Conservation (phyloP, 768 basidiomycete species). For the Boletus coccyginus region DNA sequence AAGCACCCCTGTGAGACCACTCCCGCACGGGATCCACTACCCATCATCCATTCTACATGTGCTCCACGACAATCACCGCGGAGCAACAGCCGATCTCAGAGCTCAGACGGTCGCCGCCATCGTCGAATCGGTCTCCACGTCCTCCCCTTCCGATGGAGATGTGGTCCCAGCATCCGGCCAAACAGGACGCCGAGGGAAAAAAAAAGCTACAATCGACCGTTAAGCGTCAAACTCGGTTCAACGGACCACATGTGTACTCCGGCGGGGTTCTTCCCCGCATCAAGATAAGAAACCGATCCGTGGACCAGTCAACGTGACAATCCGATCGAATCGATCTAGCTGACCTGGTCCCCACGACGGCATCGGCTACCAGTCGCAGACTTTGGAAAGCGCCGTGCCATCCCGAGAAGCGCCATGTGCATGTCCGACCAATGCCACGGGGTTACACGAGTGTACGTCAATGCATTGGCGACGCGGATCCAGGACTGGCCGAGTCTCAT, state of each 20-base stretch:
- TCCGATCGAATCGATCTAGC: background rate
- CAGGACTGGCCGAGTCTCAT: background rate
- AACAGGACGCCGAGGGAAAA: background rate
- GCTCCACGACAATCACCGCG: background rate
- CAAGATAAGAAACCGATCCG: background rate
- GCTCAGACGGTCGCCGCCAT: background rate
- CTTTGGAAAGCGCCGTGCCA: background rate
- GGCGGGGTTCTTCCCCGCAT: background rate
- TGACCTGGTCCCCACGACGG: background rate
- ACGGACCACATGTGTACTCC: background rate
- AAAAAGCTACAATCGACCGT: background rate
- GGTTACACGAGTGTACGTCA: background rate
- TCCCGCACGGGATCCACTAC: too few species aligned
- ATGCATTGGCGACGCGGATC: background rate
- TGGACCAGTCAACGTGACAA: background rate
- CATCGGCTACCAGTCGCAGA: background rate
- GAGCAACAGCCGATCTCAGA: background rate
- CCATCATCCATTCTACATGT: background rate
- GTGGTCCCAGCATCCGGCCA: background rate
- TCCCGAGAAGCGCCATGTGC: background rate
- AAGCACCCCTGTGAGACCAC: too few species aligned
- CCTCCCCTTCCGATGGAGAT: background rate
- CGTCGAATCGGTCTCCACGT: background rate
- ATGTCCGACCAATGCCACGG: background rate
- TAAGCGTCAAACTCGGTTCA: background rate